phyloP scores from a whole-genome alignment of 1,284 basidiomycete genomes.

The Mycosarcoma maydis region DNA sequence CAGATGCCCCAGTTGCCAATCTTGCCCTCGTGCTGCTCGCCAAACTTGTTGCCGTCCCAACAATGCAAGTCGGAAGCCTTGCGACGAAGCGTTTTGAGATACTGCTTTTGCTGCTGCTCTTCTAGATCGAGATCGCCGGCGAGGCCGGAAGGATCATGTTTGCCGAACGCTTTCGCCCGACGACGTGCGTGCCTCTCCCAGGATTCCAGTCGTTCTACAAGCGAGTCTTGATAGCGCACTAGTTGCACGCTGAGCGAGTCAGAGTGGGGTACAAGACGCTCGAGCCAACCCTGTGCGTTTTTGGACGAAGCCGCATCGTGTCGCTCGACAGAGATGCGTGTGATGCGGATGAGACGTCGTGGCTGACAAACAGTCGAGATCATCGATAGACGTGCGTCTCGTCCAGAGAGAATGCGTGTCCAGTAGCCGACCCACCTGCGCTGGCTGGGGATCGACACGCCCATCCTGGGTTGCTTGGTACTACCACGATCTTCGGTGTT shows the following conservation, averaged over 20 bases:
- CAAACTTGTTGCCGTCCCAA: slow-evolving; percentile 40
- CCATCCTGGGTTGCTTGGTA: slow-evolving; percentile 40
- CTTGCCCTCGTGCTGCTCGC: slow-evolving; percentile 26
- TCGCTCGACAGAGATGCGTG: slow-evolving; percentile 43
- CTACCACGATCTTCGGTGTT: slow-evolving; percentile 39
- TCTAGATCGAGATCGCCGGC: slow-evolving; percentile 39
- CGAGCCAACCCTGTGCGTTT: slow-evolving; percentile 3
- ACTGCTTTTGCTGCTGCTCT: slow-evolving; percentile 24
- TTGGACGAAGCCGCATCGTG: neutral
- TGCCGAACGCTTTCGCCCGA: slow-evolving; percentile 45
- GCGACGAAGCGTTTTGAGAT: slow-evolving; percentile 34
- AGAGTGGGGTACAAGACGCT: slow-evolving; percentile 38
- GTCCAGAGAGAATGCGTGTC: slow-evolving; percentile 46
- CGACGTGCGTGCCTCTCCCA: slow-evolving; percentile 55
- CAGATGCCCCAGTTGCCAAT: slow-evolving; percentile 55
- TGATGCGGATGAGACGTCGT: slow-evolving; percentile 45
- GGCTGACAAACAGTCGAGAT: slow-evolving; percentile 21
- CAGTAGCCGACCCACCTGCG: slow-evolving; percentile 58
- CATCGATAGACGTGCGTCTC: slow-evolving; percentile 44
- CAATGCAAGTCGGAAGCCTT: slow-evolving; percentile 30
- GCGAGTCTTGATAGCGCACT: slow-evolving; percentile 40
- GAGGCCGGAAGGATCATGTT: slow-evolving; percentile 39
- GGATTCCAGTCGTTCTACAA: slow-evolving; percentile 46
- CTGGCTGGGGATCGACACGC: slow-evolving; percentile 55
- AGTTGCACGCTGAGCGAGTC: slow-evolving; percentile 50